Evolutionary conservation across 257 asterid genomes (phyloP).

Genomic region (Rubia yunnanensis): DNA sequence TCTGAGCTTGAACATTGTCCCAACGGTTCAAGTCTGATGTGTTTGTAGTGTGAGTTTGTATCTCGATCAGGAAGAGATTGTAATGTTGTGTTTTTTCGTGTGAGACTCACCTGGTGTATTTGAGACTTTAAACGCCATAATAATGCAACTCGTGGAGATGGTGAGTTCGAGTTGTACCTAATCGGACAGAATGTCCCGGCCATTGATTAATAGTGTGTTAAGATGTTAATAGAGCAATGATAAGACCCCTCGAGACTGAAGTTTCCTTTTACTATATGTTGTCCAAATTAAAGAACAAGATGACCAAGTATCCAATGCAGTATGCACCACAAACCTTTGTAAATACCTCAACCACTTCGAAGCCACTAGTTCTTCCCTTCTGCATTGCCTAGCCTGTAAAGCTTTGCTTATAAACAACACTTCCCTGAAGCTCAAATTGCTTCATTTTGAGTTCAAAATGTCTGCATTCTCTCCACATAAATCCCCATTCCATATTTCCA

Average conservation of each 20-base stretch:
- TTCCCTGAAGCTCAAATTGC: background rate
- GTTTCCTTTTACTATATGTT: background rate
- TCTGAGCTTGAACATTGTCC: no score
- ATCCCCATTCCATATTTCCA: conserved; percentile 8
- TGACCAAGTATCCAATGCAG: conserved; percentile 2
- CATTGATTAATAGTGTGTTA: no score
- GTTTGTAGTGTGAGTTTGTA: no score
- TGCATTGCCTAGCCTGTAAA: background rate
- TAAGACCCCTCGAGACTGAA: background rate
- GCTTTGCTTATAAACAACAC: background rate
- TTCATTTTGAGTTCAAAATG: conserved; percentile 13
- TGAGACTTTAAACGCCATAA: no score
- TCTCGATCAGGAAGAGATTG: no score
- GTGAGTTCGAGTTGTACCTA: no score
- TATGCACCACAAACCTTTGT: conserved; percentile 10
- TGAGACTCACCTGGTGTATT: no score
- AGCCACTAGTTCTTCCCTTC: background rate
- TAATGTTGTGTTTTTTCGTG: no score
- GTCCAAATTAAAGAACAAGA: background rate
- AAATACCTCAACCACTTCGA: background rate
- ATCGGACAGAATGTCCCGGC: no score
- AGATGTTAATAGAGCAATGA: background rate
- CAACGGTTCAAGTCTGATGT: no score
- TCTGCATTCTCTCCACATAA: conserved; percentile 16
- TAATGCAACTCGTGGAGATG: no score